phyloP scores from a whole-genome alignment of 345 rosid genomes.

The Hibiscus trionum region DNA sequence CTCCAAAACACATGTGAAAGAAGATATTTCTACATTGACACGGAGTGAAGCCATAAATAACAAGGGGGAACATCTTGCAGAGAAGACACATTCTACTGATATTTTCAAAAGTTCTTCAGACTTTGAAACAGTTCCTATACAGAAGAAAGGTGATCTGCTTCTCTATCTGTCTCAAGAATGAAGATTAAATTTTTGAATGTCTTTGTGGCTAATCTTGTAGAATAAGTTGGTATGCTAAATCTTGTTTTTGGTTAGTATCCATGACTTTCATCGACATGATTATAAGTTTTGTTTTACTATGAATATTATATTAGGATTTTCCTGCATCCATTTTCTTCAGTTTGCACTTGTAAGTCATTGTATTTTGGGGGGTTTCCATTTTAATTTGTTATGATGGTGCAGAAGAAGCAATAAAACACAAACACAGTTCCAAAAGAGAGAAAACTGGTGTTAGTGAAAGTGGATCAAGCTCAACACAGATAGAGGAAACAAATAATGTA shows the following conservation, averaged over 20 bases:
- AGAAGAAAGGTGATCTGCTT: constrained; percentile 10
- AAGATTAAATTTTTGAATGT: background rate
- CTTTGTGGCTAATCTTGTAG: background rate
- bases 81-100: background rate
- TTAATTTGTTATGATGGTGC: background rate
- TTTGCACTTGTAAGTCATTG: background rate
- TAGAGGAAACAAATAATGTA: constrained; percentile 12
- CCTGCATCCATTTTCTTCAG: background rate
- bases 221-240: background rate
- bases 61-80: background rate
- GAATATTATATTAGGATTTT: background rate
- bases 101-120: background rate
- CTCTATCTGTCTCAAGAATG: background rate
- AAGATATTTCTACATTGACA: constrained; percentile 12
- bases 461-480: constrained; percentile 9
- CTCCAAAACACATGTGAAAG: constrained; percentile 10
- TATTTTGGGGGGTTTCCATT: background rate
- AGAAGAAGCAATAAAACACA: constrained; percentile 17
- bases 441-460: constrained; percentile 8
- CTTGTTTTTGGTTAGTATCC: background rate
- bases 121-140: background rate
- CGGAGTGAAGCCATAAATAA: constrained; percentile 7
- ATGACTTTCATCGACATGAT: background rate
- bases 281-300: background rate
- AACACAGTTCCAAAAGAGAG: constrained; percentile 14